A percentile compares a stretch with the other conserved stretches of the same genome.
These are phyloP conservation scores for Daucus carota DNA, from an alignment of 129 eudicot species.

Conservation along the genomic window DH1_v3.0 NC_030386.2:6315501-6316000, in stretches of 20 bases:
- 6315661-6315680: conserved; percentile 30
- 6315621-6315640: not conserved
- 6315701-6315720: conserved; percentile 25
- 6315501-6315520: conserved; percentile 20
- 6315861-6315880: too few species aligned
- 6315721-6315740: conserved; percentile 71
- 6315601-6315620: not conserved
- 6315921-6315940: too few species aligned
- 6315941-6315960: too few species aligned
- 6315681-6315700: conserved; percentile 43
- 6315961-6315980: too few species aligned
- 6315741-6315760: conserved; percentile 33
- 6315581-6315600: not conserved
- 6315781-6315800: conserved; percentile 7
- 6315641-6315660: conserved; percentile 13
- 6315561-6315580: conserved; percentile 1
- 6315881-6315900: too few species aligned
- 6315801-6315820: not conserved
- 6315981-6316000: too few species aligned
- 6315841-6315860: too few species aligned
- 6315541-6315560: too few species aligned
- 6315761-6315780: not conserved
- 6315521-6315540: conserved; percentile 13
- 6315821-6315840: not conserved
- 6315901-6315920: too few species aligned